Conservation (phyloP, 371 early-diverging fungal species). For the Actinomortierella ambigua region DNA sequence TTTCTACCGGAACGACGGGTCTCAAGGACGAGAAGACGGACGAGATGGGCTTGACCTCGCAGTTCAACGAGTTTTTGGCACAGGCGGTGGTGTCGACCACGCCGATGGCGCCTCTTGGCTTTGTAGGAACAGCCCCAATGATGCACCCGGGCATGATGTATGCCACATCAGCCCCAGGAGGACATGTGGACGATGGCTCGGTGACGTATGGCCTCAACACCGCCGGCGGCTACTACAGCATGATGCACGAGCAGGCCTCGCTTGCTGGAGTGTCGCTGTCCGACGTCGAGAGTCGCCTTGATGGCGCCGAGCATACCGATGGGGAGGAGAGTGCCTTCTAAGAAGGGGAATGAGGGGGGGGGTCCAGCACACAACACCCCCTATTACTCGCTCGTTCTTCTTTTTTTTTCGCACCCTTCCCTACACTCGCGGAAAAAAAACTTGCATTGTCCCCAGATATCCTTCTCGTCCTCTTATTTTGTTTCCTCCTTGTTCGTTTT, state of each 20-base stretch:
- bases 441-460: too few species aligned
- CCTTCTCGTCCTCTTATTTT: too few species aligned
- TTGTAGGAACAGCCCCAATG: conserved; percentile 12
- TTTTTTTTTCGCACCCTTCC: too few species aligned
- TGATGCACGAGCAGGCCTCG: conserved; percentile 50
- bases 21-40: conserved; percentile 4
- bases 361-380: too few species aligned
- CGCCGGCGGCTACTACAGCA: conserved; percentile 38
- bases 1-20: neutral
- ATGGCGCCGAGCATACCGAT: conserved; percentile 33
- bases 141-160: conserved; percentile 32
- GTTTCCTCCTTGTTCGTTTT: too few species aligned
- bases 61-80: conserved; percentile 46
- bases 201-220: conserved; percentile 23
- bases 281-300: conserved; percentile 43
- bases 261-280: conserved; percentile 40
- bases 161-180: conserved; percentile 7
- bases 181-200: conserved; percentile 26
- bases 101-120: conserved; percentile 20
- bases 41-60: conserved; percentile 45
- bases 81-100: conserved; percentile 41
- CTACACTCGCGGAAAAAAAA: too few species aligned
- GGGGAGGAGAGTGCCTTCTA: conserved; percentile 40
- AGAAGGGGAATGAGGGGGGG: too few species aligned
- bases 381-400: too few species aligned